Evolutionary conservation across 441 rosid genomes (phyloP), one percentile per base, ranked within the genome.

Genomic region (Pelargonium myrrhifolium): DNA sequence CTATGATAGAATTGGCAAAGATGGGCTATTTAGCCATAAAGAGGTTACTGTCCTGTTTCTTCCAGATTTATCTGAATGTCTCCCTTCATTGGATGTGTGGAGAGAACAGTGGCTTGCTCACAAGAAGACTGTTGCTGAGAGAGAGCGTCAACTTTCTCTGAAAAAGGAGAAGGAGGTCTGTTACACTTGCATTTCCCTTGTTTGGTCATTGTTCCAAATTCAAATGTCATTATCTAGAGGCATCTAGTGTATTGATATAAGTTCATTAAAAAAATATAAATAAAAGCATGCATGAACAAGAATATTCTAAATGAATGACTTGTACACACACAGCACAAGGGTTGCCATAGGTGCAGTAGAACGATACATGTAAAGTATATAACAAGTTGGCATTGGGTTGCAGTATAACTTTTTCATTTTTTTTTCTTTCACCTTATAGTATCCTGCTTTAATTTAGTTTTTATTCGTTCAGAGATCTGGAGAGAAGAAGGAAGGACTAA

Each of bases 1-100:
- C 78, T 95, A 95, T 79, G 97, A 95, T 69, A 86, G 97, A 84
- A 82, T 84, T 79, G 90, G 92, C 58, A 69, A 82, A 43, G 98
- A 95, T 75, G 99, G 99, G 51, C 81, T 85, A 47, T 92, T 85
- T 77, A 87, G 87, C 82, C 93, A 85, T 78, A 95, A 86, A 70
- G 99, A 95, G 84, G 83, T 92, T 70, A 87, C 95, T 6, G 92
- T 95, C 37, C 84, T 90, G 61, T 95, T 86, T 85, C 96, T 95
- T 79, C 99, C 98, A 1, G 96, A 95, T 79, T 85, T 92, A 70
- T 86, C 92, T 18, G 92, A 87, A 70, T 92, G 97, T 70, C 89
- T 95, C 47, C 98, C 99, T 76, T 87, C 90, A 31, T 69, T 87
- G 75, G 95, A 90, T 65, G 55, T 77, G 6, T 95, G 98, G 99